Conservation (phyloP, 2,329 filamentous ascomycete species). For the Fusarium multiceps region DNA sequence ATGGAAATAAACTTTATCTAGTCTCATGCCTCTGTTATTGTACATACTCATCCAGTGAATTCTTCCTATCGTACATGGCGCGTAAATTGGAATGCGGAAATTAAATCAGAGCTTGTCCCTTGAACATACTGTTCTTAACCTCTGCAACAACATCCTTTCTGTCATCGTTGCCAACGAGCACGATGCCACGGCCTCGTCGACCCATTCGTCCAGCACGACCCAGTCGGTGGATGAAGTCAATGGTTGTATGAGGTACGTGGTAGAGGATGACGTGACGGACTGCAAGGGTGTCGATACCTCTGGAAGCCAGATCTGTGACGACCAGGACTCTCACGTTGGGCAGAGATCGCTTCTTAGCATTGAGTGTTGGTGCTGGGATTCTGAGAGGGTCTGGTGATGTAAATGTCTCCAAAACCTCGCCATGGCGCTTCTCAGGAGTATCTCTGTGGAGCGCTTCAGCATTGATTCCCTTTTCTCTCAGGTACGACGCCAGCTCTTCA, state of each 20-base stretch:
- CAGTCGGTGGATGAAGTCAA: conserved; percentile 97
- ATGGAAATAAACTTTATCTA: conserved; percentile 10
- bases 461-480: conserved; percentile 87
- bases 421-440: conserved; percentile 79
- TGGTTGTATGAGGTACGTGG: conserved; percentile 96
- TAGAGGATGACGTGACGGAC: conserved; percentile 94
- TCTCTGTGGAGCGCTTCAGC: conserved; percentile 88
- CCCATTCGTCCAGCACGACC: conserved; percentile 95
- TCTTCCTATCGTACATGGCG: conserved; percentile 39
- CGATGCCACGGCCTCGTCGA: conserved; percentile 86
- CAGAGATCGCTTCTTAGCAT: conserved; percentile 62
- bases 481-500: conserved; percentile 80
- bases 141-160: conserved; percentile 90
- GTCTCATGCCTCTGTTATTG: conserved; percentile 15
- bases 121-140: conserved; percentile 89
- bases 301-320: conserved; percentile 89
- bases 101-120: conserved; percentile 80
- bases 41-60: conserved; percentile 32
- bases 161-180: conserved; percentile 90
- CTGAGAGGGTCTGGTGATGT: conserved; percentile 63
- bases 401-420: conserved; percentile 81
- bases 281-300: conserved; percentile 93
- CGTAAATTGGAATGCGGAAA: conserved; percentile 1
- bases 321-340: conserved; percentile 90
- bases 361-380: conserved; percentile 45